phyloP scores from a whole-genome alignment of 31 red algal species.

The Bonnemaisonia californica region DNA sequence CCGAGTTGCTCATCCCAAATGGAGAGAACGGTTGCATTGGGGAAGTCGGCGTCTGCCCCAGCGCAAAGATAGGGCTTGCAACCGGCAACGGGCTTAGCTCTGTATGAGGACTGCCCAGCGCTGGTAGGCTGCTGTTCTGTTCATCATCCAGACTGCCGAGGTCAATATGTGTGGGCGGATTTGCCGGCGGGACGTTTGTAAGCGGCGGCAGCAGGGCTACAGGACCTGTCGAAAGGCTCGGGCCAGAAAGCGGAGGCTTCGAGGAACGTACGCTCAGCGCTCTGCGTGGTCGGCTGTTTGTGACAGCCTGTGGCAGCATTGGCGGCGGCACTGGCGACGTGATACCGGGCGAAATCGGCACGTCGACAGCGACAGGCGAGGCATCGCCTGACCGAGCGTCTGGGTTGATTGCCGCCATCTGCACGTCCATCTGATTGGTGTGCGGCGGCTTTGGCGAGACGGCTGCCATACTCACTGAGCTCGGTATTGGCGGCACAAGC shows the following conservation, averaged over 20 bases:
- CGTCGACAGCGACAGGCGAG: conserved; percentile 22
- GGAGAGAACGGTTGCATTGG: conserved; percentile 28
- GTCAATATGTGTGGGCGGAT: conserved; percentile 66
- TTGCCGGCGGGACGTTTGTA: conserved; percentile 39
- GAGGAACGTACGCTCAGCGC: background rate
- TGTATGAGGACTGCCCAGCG: conserved; percentile 55
- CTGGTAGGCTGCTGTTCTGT: conserved; percentile 52
- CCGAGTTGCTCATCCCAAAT: conserved; percentile 16
- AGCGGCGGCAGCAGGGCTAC: conserved; percentile 34
- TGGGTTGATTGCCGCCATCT: conserved; percentile 9
- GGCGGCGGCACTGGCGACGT: conserved; percentile 39
- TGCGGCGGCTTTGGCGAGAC: background rate
- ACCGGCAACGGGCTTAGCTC: conserved; percentile 53
- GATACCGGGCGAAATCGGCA: conserved; percentile 50
- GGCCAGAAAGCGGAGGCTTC: conserved; percentile 39
- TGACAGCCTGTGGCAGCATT: conserved; percentile 16
- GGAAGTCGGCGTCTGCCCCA: conserved; percentile 37
- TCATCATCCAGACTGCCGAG: conserved; percentile 45
- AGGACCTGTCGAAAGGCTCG: conserved; percentile 20
- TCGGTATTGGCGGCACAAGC: background rate
- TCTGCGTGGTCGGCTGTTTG: conserved; percentile 17
- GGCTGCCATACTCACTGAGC: background rate
- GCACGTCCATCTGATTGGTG: conserved; percentile 13
- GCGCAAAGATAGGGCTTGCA: conserved; percentile 55
- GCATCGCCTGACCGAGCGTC: conserved; percentile 13